These are phyloP conservation scores for Esteya vermicola DNA, from an alignment of 2,329 filamentous ascomycete species.

Conservation along the genomic window DNA sequence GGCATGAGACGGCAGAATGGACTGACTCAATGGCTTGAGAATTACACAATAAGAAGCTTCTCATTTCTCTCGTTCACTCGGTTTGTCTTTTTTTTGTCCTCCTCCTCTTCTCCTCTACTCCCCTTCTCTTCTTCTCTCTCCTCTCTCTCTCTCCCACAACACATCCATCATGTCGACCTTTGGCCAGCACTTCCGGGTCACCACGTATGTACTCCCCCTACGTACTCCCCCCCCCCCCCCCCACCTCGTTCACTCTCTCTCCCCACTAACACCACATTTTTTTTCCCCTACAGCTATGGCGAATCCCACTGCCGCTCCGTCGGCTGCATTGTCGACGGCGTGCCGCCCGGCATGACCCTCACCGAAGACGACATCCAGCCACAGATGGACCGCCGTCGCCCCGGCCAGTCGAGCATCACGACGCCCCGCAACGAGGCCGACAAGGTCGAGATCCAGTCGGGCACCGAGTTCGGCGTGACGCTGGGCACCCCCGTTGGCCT, in stretches of 20 bases:
- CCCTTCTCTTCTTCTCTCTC: background rate
- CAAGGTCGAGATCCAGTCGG: constrained; percentile 79
- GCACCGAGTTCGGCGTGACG: constrained; percentile 79
- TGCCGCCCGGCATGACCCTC: constrained; percentile 75
- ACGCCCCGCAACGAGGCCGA: constrained; percentile 92
- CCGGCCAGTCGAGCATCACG: constrained; percentile 78
- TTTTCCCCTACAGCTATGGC: constrained; percentile 34
- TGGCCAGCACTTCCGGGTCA: constrained; percentile 67
- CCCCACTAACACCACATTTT: constrained; percentile 5
- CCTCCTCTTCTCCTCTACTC: too few species aligned
- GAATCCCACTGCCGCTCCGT: constrained; percentile 72
- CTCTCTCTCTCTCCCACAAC: background rate
- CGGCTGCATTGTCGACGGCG: constrained; percentile 88
- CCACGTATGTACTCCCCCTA: constrained; percentile 60
- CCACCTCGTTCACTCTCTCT: background rate
- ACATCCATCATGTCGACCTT: constrained; percentile 66
- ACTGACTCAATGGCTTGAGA: background rate
- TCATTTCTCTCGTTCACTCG: too few species aligned
- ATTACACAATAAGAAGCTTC: too few species aligned
- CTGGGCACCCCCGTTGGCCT: constrained; percentile 84
- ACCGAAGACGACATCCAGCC: constrained; percentile 83
- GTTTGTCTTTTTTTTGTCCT: too few species aligned
- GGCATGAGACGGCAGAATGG: background rate
- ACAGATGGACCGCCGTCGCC: constrained; percentile 80
- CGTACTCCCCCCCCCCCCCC: background rate